Evolutionary conservation across 495 filamentous ascomycete species (phyloP).

Genomic region (Peziza echinospora): DNA sequence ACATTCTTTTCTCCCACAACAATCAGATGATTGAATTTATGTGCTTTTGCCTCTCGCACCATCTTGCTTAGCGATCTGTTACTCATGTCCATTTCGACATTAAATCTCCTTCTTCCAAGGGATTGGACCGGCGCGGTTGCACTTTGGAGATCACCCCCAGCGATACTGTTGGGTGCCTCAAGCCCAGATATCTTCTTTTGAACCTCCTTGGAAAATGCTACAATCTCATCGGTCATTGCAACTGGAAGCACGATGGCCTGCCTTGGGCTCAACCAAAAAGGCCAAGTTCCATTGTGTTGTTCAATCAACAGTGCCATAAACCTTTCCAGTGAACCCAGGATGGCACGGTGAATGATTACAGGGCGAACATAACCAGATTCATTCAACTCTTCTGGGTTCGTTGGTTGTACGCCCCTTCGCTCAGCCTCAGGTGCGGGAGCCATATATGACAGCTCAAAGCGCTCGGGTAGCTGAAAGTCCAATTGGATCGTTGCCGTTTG

Average conservation of each 20-base stretch:
- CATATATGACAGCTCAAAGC: slow-evolving; percentile 56
- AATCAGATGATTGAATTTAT: slow-evolving; percentile 53
- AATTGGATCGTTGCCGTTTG: slow-evolving; percentile 85
- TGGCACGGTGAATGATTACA: slow-evolving; percentile 72
- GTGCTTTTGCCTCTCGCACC: slow-evolving; percentile 45
- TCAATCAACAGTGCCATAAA: slow-evolving; percentile 77
- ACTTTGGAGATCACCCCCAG: too few species aligned
- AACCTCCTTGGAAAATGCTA: slow-evolving; percentile 33
- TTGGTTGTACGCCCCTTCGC: slow-evolving; percentile 28
- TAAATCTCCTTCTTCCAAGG: slow-evolving; percentile 30
- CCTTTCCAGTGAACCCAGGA: slow-evolving; percentile 68
- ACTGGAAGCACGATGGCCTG: slow-evolving; percentile 64
- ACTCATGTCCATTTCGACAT: slow-evolving; percentile 51
- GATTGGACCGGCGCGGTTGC: slow-evolving; percentile 22
- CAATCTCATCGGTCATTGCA: slow-evolving; percentile 32
- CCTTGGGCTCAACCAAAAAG: slow-evolving; percentile 76
- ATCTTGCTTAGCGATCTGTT: slow-evolving; percentile 42
- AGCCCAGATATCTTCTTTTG: slow-evolving; percentile 25
- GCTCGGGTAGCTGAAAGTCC: slow-evolving; percentile 76
- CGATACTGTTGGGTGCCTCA: slow-evolving; percentile 3
- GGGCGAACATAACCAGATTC: slow-evolving; percentile 30
- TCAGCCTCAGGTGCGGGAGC: slow-evolving; percentile 55
- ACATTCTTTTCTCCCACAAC: slow-evolving; percentile 39
- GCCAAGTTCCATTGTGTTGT: slow-evolving; percentile 61
- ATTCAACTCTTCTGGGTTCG: slow-evolving; percentile 24